Base-by-base conservation (phyloP, 2,329 filamentous ascomycete genomes). In the Helotiales sp. region DNA sequence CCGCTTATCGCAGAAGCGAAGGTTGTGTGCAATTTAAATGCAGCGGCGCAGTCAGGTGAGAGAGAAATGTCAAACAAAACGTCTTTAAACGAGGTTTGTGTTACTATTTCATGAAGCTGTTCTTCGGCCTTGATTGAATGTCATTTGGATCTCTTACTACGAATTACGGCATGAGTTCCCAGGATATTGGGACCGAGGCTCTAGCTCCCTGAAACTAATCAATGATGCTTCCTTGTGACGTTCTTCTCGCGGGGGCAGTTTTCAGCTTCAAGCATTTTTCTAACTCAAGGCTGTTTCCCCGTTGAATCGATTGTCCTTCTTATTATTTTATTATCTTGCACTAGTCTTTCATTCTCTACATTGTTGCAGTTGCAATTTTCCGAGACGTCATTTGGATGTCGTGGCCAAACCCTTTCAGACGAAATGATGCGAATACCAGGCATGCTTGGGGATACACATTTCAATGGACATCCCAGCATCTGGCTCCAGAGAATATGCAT, bases 391-490 rank as follows among this genome's bases (percentile, higher is more conserved):
- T 22, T 40, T 37, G 50, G 34, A 68, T 68, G 66, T 65, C 66
- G 45, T 73, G 68, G 68, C 59, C 66, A 26, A 73, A 71, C 63
- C 70, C 68, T 6, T 74, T 73, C 40, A 63, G 61, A 45, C 62
- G 61, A 24, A 64, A 65, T 13, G 72, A 74, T 65, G 67, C 71
- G 59, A 73, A 74, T 40, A 73, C 71, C 54, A 65, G 72, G 13
- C 58, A 69, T 47, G 37, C 26, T 24, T 93, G 89, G 87, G 89
- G 86, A 22, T 86, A 92, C 74, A 85, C 83, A 6, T 93, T 94
- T 75, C 85, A 89, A 72, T 89, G 90, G 83, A 91, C 90, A 0
- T 77, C 84, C 6, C 78, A 88, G 3, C 92, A 95, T 76, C 79
- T 87, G 20, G 86, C 85, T 1, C 78, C 82, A 6, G 84, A 89